Percentiles rank a stretch among this genome's conserved stretches.
Evolutionary conservation across 257 asterid species (phyloP).

Genomic region (Scutellaria baicalensis): DNA sequence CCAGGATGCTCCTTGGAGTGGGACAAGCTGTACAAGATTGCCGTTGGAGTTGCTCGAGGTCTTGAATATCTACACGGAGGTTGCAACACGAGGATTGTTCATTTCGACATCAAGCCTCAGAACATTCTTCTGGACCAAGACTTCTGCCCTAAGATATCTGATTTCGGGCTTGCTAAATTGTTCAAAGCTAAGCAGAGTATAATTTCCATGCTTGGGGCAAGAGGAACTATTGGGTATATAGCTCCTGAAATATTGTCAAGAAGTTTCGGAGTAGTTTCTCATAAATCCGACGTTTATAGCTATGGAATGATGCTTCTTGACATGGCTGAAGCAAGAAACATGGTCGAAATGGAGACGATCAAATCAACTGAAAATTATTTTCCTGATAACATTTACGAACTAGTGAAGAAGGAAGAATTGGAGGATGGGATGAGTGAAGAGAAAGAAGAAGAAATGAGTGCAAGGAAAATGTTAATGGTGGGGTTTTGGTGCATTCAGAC

Average conservation of each 20-base stretch:
- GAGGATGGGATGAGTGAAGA: conserved; percentile 12
- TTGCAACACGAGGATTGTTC: conserved; percentile 55
- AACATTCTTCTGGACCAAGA: conserved; percentile 57
- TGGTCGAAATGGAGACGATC: background rate
- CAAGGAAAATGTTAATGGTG: conserved; percentile 42
- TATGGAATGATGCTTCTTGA: conserved; percentile 67
- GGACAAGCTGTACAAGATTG: conserved; percentile 34
- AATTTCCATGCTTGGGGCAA: conserved; percentile 28
- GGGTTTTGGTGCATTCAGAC: conserved; percentile 69
- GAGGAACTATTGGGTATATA: conserved; percentile 62
- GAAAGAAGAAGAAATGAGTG: conserved; percentile 29
- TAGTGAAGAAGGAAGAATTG: background rate
- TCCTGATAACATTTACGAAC: conserved; percentile 34
- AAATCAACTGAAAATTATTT: conserved; percentile 33
- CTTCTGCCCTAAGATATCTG: conserved; percentile 56
- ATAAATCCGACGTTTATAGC: conserved; percentile 65
- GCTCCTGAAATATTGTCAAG: conserved; percentile 61
- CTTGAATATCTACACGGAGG: conserved; percentile 61
- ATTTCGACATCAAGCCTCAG: conserved; percentile 68
- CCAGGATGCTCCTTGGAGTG: conserved; percentile 21
- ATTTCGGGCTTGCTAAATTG: conserved; percentile 65
- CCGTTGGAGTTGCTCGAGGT: conserved; percentile 56
- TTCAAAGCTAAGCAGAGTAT: conserved; percentile 38
- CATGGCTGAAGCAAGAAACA: conserved; percentile 39
- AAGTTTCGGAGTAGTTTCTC: conserved; percentile 45